These are phyloP conservation scores for Fusarium pininemorale DNA, from an alignment of 2,329 filamentous ascomycete genomes.

Conservation along the genomic window DNA sequence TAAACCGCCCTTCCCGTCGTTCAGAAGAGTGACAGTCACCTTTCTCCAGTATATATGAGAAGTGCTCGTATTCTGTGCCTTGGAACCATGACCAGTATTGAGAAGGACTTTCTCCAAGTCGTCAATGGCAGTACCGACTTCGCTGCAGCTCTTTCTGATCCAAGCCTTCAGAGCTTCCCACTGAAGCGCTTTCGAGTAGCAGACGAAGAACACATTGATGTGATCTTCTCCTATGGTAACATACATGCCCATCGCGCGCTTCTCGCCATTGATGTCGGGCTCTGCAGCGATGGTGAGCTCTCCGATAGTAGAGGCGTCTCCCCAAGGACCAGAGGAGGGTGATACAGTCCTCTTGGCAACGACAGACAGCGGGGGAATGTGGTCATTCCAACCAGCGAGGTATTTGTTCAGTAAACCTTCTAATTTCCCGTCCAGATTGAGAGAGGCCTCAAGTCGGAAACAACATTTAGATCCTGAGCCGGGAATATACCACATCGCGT, in stretches of 20 bases:
- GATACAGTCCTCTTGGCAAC: background rate
- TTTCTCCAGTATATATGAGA: background rate
- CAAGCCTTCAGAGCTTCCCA: fast-evolving
- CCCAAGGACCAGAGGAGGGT: background rate
- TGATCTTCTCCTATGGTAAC: background rate
- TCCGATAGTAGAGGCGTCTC: background rate
- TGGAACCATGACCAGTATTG: fast-evolving
- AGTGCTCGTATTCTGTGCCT: fast-evolving
- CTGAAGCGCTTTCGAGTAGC: background rate
- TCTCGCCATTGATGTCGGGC: background rate
- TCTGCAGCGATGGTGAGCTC: background rate
- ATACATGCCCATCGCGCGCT: background rate
- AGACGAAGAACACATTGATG: fast-evolving
- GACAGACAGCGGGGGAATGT: fast-evolving
- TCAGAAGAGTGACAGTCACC: background rate
- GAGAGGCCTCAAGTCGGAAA: fast-evolving
- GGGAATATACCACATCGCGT: background rate
- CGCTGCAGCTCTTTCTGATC: background rate
- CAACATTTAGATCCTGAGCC: fast-evolving
- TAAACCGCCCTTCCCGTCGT: fast-evolving
- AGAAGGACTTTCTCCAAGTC: fast-evolving
- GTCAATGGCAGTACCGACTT: background rate
- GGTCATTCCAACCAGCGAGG: fast-evolving
- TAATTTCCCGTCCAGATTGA: fast-evolving
- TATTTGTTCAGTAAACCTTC: fast-evolving